Base-by-base conservation (phyloP, 2,329 filamentous ascomycete genomes). In the Nothomitra cinnamomea region DNA sequence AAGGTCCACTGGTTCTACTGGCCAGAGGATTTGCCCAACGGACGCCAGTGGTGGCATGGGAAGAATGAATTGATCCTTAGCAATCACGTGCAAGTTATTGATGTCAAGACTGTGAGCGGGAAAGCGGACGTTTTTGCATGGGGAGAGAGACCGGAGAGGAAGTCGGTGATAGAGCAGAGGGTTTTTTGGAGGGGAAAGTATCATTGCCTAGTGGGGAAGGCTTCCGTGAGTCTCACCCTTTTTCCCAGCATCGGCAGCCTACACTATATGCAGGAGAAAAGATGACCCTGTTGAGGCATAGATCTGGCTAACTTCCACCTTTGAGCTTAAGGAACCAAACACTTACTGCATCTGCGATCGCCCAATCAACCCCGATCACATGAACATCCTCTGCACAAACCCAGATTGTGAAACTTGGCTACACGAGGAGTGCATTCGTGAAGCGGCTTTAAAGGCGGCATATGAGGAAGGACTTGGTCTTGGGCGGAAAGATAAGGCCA, bases 21-120 rank as follows among this genome's bases (percentile, higher is more conserved):
- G 69, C 83, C 83, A 0, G 80, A 86, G 56, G 83, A 87, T 63
- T 68, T 87, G 3, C 77, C 78, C 0, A 60, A 65, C 0, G 77
- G 77, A 35, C 75, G 81, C 32, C 76, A 82, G 61, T 68, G 76
- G 2, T 83, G 86, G 60, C 83, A 87, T 59, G 83, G 82, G 19
- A 67, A 70, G 52, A 77, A 78, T 58, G 83, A 87, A 64, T 62
- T 87, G 53, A 75, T 87, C 54, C 80, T 82, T 0, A 84, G 80
- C 38, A 87, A 87, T 60, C 78, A 86, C 58, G 85, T 87, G 80
- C 81, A 85, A 55, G 76, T 87, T 41, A 83, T 87, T 64, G 83
- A 86, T 57, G 82, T 83, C 3, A 75, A 80, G 61, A 80, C 80
- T 53, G 80, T 87, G 15, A 79, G 81, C 17, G 76, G 76, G 24